These are phyloP conservation scores for Akanthomyces lecanii DNA, from an alignment of 2,329 filamentous ascomycete genomes.

Conservation along the genomic window DNA sequence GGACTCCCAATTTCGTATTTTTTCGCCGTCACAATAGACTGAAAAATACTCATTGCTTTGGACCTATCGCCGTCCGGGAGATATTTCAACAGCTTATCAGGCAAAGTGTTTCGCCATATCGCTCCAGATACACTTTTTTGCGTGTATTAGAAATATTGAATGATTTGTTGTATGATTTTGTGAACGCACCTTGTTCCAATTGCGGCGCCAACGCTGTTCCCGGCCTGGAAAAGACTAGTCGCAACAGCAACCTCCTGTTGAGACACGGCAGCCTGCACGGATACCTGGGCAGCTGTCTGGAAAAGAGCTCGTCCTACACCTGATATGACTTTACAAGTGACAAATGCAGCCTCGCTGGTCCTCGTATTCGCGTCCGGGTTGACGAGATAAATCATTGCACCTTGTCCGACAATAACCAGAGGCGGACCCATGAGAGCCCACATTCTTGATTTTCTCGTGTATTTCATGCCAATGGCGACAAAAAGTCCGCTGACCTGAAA, in stretches of 20 bases:
- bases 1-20: slow-evolving; percentile 13
- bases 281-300: slow-evolving; percentile 29
- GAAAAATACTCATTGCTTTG: slow-evolving; percentile 22
- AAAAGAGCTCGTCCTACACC: slow-evolving; percentile 34
- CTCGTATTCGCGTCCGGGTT: slow-evolving; percentile 24
- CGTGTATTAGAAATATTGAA: not conserved
- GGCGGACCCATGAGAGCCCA: slow-evolving; percentile 31
- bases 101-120: slow-evolving; percentile 32
- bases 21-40: slow-evolving; percentile 25
- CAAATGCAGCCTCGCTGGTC: slow-evolving; percentile 32
- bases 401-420: slow-evolving; percentile 33
- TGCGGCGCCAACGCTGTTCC: slow-evolving; percentile 30
- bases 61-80: slow-evolving; percentile 22
- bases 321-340: slow-evolving; percentile 32
- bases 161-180: not conserved
- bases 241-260: slow-evolving; percentile 34
- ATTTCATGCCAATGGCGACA: slow-evolving; percentile 34
- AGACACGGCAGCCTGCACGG: slow-evolving; percentile 32
- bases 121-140: slow-evolving; percentile 30
- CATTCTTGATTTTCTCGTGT: slow-evolving; percentile 32
- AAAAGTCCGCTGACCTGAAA: slow-evolving; percentile 35
- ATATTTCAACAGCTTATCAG: slow-evolving; percentile 24
- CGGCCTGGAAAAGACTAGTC: slow-evolving; percentile 33
- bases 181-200: slow-evolving; percentile 28
- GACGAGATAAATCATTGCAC: slow-evolving; percentile 28